phyloP scores from a whole-genome alignment of 2,329 filamentous ascomycete genomes.

The Fusarium aywerte region DNA sequence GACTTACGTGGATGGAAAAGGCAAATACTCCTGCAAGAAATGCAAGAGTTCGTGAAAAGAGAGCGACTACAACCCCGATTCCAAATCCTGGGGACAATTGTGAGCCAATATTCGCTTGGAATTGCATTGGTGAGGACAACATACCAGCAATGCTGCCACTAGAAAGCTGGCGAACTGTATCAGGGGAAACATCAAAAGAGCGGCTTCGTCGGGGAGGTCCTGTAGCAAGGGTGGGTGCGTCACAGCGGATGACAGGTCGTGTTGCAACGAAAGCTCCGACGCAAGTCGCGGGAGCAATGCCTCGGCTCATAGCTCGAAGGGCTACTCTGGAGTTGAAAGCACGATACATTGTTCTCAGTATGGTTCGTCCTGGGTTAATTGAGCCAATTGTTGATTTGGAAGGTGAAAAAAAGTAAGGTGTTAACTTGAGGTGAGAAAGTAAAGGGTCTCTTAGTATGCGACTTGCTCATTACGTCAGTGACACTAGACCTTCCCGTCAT shows the following conservation, averaged over 20 bases:
- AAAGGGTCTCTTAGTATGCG: conserved; percentile 12
- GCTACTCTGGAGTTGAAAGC: conserved; percentile 36
- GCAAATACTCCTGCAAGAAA: conserved; percentile 73
- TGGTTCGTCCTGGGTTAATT: neutral
- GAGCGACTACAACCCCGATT: conserved; percentile 72
- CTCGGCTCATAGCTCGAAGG: conserved; percentile 43
- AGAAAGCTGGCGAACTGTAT: conserved; percentile 61
- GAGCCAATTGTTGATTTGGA: conserved; percentile 5
- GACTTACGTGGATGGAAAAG: conserved; percentile 69
- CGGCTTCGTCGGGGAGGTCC: conserved; percentile 27
- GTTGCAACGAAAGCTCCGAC: conserved; percentile 43
- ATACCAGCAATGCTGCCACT: conserved; percentile 64
- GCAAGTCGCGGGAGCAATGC: conserved; percentile 47
- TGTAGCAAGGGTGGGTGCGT: conserved; percentile 42
- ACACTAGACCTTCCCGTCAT: conserved; percentile 8
- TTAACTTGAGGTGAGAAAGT: conserved; percentile 1
- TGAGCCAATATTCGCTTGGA: neutral
- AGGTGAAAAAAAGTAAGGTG: neutral
- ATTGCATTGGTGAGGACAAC: conserved; percentile 15
- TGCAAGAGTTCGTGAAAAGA: conserved; percentile 77
- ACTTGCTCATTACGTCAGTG: conserved; percentile 39
- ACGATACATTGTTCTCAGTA: conserved; percentile 37
- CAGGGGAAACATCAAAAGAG: conserved; percentile 42
- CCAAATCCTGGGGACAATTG: conserved; percentile 62
- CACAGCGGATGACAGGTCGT: conserved; percentile 45